Base-by-base conservation (phyloP, 1,139 yeast species). In the Scheffersomyces insectosa region DNA sequence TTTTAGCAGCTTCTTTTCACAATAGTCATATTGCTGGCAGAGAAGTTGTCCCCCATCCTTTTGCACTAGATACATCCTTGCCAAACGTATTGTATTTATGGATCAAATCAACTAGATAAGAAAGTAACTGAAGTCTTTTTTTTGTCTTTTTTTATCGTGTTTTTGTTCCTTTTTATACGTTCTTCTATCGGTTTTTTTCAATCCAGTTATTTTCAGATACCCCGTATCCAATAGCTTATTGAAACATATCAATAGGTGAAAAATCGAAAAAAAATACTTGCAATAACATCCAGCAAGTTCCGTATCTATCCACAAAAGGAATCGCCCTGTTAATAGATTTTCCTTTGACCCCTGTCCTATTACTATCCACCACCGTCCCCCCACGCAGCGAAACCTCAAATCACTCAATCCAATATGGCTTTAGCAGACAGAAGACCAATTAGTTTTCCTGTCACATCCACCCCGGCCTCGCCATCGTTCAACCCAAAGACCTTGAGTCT, bases 351-450 rank as follows among this genome's bases (percentile, higher is more conserved):
- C 12, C 34, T 23, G 39, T 16, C 31, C 25, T 37, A 37, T 25
- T 29, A 25, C 27, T 10, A 28, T 15, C 25, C 25, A 20, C 25
- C 25, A 20, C 25, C 25, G 25, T 20, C 25, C 25, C 25, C 25
- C 25, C 8, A 20, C 25, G 25, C 25, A 20, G 25, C 25, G 25
- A 20, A 15, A 31, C 15, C 33, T 30, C 32, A 20, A 14, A 15
- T 5, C 15, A 14, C 4, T 16, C 10, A 42, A 20, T 35, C 39
- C 42, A 60, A 42, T 40, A 77, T 77, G 82, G 82, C 82, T 45
- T 69, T 77, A 65, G 80, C 82, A 53, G 80, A 77, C 56, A 76
- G 80, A 75, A 74, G 81, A 72, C 81, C 82, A 38, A 69, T 75
- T 48, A 77, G 75, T 39, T 62, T 73, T 47, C 68, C 76, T 31